These are phyloP conservation scores for Ascochyta lentis DNA, from an alignment of 2,329 filamentous ascomycete species.

Conservation along the genomic window DNA sequence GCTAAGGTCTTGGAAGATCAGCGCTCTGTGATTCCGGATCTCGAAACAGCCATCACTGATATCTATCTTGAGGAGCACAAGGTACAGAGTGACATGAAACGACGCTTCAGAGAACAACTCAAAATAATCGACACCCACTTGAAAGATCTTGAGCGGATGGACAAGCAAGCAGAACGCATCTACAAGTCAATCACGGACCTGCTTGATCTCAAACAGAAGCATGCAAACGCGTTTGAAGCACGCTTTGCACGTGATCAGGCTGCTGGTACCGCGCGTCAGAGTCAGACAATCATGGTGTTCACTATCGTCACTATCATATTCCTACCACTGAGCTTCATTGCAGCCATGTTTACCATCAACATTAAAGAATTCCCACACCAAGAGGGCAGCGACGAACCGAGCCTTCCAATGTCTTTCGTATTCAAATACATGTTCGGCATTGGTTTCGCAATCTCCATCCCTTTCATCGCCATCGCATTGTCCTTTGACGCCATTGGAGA, in stretches of 20 bases:
- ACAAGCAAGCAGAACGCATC: conserved; percentile 66
- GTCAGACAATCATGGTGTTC: conserved; percentile 64
- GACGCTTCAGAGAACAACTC: conserved; percentile 63
- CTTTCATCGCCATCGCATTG: conserved; percentile 56
- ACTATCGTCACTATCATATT: conserved; percentile 67
- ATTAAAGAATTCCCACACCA: conserved; percentile 56
- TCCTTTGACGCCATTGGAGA: conserved; percentile 51
- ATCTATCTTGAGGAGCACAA: conserved; percentile 47
- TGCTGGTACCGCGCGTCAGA: conserved; percentile 64
- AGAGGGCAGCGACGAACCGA: conserved; percentile 34
- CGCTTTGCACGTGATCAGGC: conserved; percentile 68
- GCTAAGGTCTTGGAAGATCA: conserved; percentile 60
- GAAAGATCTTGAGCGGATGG: conserved; percentile 69
- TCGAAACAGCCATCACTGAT: conserved; percentile 53
- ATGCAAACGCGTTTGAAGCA: conserved; percentile 71
- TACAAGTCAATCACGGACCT: conserved; percentile 67
- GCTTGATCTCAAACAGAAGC: conserved; percentile 72
- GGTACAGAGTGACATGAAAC: conserved; percentile 57
- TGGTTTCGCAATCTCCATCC: conserved; percentile 61
- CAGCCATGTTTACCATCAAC: conserved; percentile 63
- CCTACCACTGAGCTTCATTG: conserved; percentile 62
- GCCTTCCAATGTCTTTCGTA: conserved; percentile 59
- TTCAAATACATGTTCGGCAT: conserved; percentile 64
- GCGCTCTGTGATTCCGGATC: conserved; percentile 54
- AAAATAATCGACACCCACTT: conserved; percentile 64